These are phyloP conservation scores for Scutellaria galericulata DNA, from an alignment of 257 asterid genomes.

Conservation along the genomic window DNA sequence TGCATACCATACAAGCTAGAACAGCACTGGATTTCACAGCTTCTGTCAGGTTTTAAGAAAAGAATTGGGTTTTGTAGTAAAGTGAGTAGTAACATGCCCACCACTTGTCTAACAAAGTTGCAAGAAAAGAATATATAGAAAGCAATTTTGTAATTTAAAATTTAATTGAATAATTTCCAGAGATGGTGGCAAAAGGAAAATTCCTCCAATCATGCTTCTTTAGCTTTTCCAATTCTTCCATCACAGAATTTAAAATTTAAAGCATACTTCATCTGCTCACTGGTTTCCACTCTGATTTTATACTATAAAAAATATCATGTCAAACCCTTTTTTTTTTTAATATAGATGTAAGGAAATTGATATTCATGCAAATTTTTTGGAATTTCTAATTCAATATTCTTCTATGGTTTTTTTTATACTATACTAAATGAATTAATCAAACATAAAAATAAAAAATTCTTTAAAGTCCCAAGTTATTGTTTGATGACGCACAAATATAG, in stretches of 20 bases:
- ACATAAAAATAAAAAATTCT: not conserved
- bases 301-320: not conserved
- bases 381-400: not conserved
- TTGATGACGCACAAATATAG: constrained; percentile 26
- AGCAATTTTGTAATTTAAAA: constrained; percentile 31
- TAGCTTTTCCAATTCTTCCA: constrained; percentile 33
- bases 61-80: constrained; percentile 49
- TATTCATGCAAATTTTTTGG: too few species aligned
- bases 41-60: constrained; percentile 44
- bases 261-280: constrained; percentile 39
- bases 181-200: constrained; percentile 43
- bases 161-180: constrained; percentile 34
- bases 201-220: constrained; percentile 57
- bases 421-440: not conserved
- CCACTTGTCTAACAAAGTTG: constrained; percentile 68
- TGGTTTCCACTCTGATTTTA: constrained; percentile 46
- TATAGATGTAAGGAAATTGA: too few species aligned
- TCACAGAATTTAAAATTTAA: constrained; percentile 44
- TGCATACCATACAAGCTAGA: constrained; percentile 35
- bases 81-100: constrained; percentile 59
- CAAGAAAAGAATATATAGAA: constrained; percentile 58
- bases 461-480: not conserved
- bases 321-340: not conserved
- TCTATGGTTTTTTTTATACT: not conserved
- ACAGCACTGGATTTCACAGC: constrained; percentile 38